Base-by-base conservation (phyloP, 768 basidiomycete species). In the Russula sp. region DNA sequence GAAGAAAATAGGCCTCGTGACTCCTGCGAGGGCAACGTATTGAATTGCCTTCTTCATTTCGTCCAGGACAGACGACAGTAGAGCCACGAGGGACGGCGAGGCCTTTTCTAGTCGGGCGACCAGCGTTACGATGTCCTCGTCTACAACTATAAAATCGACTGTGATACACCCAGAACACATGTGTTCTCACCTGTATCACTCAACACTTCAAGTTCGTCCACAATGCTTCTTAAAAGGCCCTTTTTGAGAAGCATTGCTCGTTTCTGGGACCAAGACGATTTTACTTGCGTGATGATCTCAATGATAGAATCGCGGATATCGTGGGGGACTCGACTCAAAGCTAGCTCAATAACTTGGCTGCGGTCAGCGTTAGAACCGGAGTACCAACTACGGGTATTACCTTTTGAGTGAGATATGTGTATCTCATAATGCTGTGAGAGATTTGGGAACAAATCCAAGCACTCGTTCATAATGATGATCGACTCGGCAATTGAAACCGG, bases 171-270 rank as follows among this genome's bases (percentile, higher is more conserved):
- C 27, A 34, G 20, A 18, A 39, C 1, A 18, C 31, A 31, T 35
- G 3, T 7, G 0, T 42, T 11, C 78, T 68, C 65, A 86, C 87
- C 82, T 47, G 77, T 76, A 69, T 90, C 87, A 7, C 81, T 76
- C 47, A 93, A 71, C 6, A 84, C 73, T 66, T 94, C 92, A 35
- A 93, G 71, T 69, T 91, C 89, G 54, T 94, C 92, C 0, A 84
- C 80, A 1, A 80, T 81, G 60, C 80, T 84, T 63, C 88, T 78
- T 32, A 84, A 70, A 3, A 94, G 75, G 18, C 89, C 86, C 59
- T 85, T 85, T 73, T 89, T 89, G 51, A 88, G 71, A 2, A 92
- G 74, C 37, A 82, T 76, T 1, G 84, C 80, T 14, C 89, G 84
- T 67, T 89, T 90, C 71, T 91, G 89, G 1, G 84, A 79, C 2